These are phyloP conservation scores for Ustilago tritici DNA, from an alignment of 1,284 basidiomycete genomes.

Conservation along the genomic window DNA sequence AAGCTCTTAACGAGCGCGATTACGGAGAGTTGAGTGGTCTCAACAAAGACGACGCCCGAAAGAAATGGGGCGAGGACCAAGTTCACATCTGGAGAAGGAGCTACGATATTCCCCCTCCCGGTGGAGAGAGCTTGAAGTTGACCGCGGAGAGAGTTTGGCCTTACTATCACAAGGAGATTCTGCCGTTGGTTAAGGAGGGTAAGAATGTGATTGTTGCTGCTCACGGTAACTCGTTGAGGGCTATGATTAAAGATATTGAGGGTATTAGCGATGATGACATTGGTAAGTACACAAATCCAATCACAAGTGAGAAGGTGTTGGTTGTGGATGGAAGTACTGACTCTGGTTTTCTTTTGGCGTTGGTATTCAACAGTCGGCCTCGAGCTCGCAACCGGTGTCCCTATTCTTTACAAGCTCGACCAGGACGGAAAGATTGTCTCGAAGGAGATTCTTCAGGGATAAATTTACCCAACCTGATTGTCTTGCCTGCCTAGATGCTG, in stretches of 20 bases:
- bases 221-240: constrained; percentile 71
- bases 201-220: constrained; percentile 71
- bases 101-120: constrained; percentile 71
- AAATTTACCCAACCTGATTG: neutral
- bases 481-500: neutral
- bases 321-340: neutral
- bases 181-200: constrained; percentile 69
- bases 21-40: constrained; percentile 71
- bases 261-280: constrained; percentile 70
- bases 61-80: constrained; percentile 72
- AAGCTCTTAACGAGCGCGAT: constrained; percentile 72
- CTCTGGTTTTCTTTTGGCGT: neutral
- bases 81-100: constrained; percentile 71
- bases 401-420: constrained; percentile 71
- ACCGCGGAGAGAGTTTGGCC: constrained; percentile 71
- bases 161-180: constrained; percentile 71
- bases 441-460: constrained; percentile 65
- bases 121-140: constrained; percentile 71
- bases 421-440: constrained; percentile 65
- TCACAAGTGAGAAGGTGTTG: neutral
- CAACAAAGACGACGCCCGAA: constrained; percentile 71
- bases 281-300: constrained; percentile 31
- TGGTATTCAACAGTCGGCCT: constrained; percentile 59
- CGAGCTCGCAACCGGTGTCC: constrained; percentile 71
- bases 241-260: constrained; percentile 71